A percentile compares a stretch with the other conserved stretches of the same genome.
Conservation (phyloP, 257 asterid species). For the Solanum corneliomulleri region DNA sequence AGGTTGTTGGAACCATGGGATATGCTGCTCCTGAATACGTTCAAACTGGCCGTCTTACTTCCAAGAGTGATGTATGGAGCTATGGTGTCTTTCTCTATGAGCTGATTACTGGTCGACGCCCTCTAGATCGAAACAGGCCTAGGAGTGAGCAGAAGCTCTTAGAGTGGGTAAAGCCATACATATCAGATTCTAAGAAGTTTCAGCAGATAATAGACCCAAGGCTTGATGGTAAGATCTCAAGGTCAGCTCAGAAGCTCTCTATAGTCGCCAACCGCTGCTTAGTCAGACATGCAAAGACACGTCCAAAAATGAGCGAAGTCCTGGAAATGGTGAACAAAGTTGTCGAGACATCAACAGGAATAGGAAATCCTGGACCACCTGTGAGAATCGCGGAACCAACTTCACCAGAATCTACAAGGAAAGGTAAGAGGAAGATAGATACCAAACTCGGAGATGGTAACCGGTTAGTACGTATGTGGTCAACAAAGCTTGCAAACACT, state of each 20-base stretch:
- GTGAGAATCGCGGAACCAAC: slow-evolving; percentile 15
- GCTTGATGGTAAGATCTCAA: slow-evolving; percentile 42
- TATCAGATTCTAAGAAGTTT: slow-evolving; percentile 72
- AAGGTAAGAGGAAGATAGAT: slow-evolving; percentile 51
- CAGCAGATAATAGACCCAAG: slow-evolving; percentile 72
- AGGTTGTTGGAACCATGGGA: slow-evolving; percentile 96
- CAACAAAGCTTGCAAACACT: slow-evolving; percentile 21
- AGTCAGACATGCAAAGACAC: slow-evolving; percentile 50
- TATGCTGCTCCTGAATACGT: slow-evolving; percentile 95
- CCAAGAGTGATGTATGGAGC: slow-evolving; percentile 94
- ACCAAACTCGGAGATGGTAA: slow-evolving; percentile 33
- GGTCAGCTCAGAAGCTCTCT: slow-evolving; percentile 85
- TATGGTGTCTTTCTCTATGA: slow-evolving; percentile 87
- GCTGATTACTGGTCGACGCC: slow-evolving; percentile 85
- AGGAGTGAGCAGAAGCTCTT: slow-evolving; percentile 77
- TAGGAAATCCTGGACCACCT: slow-evolving; percentile 42
- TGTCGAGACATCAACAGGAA: slow-evolving; percentile 33
- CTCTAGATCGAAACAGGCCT: slow-evolving; percentile 78
- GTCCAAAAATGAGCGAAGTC: slow-evolving; percentile 94
- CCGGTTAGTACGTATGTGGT: slow-evolving; percentile 46
- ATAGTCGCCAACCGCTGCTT: slow-evolving; percentile 84
- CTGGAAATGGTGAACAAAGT: slow-evolving; percentile 62
- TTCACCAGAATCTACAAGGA: slow-evolving; percentile 16
- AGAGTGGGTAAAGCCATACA: slow-evolving; percentile 73
- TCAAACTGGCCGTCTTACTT: slow-evolving; percentile 85